Evolutionary conservation across 306 rosid species (phyloP).

Genomic region (Dalbergia cultrata): DNA sequence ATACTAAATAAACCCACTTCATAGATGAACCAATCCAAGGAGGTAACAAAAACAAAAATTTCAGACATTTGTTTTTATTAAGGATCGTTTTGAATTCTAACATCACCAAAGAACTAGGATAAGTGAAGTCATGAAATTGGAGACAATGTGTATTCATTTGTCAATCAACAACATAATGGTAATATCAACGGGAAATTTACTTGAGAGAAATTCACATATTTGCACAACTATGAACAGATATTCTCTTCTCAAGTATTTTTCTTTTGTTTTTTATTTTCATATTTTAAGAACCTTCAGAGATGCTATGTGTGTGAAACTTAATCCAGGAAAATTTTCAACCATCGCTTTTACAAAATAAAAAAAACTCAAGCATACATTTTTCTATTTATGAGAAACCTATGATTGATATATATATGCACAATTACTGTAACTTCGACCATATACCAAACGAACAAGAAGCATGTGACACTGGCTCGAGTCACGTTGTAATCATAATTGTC

Average conservation of each 20-base stretch:
- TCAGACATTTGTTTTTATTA: background rate
- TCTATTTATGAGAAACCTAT: too few species aligned
- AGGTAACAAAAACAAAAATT: background rate
- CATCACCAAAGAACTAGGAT: conserved; percentile 10
- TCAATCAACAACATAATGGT: conserved; percentile 16
- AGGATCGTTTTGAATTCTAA: background rate
- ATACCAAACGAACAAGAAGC: too few species aligned
- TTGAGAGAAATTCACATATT: conserved; percentile 5
- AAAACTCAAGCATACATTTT: too few species aligned
- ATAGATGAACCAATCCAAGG: conserved; percentile 23
- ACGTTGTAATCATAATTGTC: too few species aligned
- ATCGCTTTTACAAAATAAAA: too few species aligned
- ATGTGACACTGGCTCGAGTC: too few species aligned
- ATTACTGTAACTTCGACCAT: too few species aligned
- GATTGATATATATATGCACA: too few species aligned
- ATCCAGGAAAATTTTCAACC: background rate
- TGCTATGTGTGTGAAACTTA: conserved; percentile 4
- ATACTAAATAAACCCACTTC: background rate
- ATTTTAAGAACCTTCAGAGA: conserved; percentile 8
- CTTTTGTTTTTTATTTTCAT: background rate
- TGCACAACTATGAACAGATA: conserved; percentile 9
- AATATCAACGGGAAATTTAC: conserved; percentile 36
- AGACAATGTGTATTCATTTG: background rate
- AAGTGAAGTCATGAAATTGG: conserved; percentile 17
- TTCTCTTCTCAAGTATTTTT: background rate